Evolutionary conservation across 2,329 filamentous ascomycete species (phyloP), one percentile per base, ranked within the genome.

Genomic region (Pyricularia grisea): DNA sequence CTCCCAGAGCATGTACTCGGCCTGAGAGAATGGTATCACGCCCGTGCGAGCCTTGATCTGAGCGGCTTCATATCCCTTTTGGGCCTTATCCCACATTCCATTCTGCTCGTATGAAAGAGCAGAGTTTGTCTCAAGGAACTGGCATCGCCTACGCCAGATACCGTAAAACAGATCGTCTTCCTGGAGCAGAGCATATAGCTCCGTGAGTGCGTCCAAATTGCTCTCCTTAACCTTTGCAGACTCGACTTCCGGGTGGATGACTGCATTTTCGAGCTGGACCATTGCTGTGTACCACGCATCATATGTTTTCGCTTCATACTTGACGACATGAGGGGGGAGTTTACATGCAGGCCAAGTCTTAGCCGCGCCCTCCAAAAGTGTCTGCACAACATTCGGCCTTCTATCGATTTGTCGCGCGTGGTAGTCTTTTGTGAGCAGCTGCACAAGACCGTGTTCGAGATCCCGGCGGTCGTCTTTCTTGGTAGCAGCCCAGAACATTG

Each of bases 1-100:
- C 79, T 99, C 95, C 95, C 95, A 99, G 0, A 99, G 86, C 87
- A 97, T 97, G 79, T 99, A 99, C 79, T 99, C 95, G 36, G 90
- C 93, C 74, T 96, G 92, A 0, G 94, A 97, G 78, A 97, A 98
- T 0, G 95, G 94, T 71, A 98, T 88, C n/a, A 94, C 92, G 67
- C 94, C 95, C 0, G 94, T 98, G 65, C 96, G 88, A 64, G 96
- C 95, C 78, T 98, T 99, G 78, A 99, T 93, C 79, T 99, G 96
- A 0, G 96, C 95, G 69, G 90, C 90, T 79, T 99, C 95, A 78
- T 98, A 99, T 82, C 97, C 90, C 75, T 92, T 92, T 80, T 99
- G 96, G 0, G 96, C 94, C 80, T 98, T 98, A 75, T 99, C 95
- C 96, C 95, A 99, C 87, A 98, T 97, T 66, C 95, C 95, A 74